phyloP scores from a whole-genome alignment of 75 land plant species.

The Larix kaempferi region DNA sequence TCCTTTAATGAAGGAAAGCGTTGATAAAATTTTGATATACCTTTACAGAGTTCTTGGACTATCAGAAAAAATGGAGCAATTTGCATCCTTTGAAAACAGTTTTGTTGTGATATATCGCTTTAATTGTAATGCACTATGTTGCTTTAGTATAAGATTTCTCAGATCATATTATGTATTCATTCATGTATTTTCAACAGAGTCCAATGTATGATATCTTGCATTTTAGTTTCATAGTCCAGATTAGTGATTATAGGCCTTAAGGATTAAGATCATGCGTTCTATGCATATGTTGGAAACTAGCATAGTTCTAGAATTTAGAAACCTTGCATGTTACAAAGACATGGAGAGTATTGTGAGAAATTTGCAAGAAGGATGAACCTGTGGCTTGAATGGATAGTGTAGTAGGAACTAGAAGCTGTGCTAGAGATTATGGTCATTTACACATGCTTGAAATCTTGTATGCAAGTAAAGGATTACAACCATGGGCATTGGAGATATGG shows the following conservation, averaged over 20 bases:
- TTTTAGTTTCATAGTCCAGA: constrained; percentile 1
- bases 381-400: constrained; percentile 69
- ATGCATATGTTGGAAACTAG: constrained; percentile 14
- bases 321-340: constrained; percentile 28
- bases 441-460: constrained; percentile 86
- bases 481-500: constrained; percentile 84
- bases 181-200: not conserved
- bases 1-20: constrained; percentile 65
- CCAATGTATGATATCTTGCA: not conserved
- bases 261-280: constrained; percentile 22
- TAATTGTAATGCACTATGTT: not conserved
- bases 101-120: constrained; percentile 74
- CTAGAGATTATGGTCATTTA: constrained; percentile 79
- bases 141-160: not conserved
- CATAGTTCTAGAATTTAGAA: constrained; percentile 15
- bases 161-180: not conserved
- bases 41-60: constrained; percentile 66
- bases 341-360: constrained; percentile 23
- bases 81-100: constrained; percentile 74
- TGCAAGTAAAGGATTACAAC: constrained; percentile 75
- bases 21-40: constrained; percentile 88
- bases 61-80: constrained; percentile 70
- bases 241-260: constrained; percentile 22
- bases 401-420: constrained; percentile 93
- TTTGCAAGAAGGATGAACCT: constrained; percentile 48